phyloP scores from a whole-genome alignment of 768 basidiomycete species.

The Russula griseocarnosa region DNA sequence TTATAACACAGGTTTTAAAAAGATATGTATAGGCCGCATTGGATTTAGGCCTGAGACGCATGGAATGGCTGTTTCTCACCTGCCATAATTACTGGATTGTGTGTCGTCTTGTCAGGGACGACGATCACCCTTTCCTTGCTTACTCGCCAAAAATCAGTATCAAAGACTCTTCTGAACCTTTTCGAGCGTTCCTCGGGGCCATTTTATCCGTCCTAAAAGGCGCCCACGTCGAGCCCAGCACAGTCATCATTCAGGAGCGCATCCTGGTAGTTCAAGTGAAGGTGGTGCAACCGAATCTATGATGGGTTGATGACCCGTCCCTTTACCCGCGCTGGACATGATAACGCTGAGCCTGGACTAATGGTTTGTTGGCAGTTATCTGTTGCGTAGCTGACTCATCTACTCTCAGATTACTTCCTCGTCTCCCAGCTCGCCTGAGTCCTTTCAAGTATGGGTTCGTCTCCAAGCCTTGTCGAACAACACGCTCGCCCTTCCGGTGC shows the following conservation, averaged over 20 bases:
- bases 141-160: background rate
- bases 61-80: slow-evolving; percentile 3
- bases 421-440: background rate
- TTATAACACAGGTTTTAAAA: background rate
- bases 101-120: background rate
- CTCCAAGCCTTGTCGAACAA: background rate
- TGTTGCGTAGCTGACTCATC: background rate
- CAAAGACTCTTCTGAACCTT: background rate
- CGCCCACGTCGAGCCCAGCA: too few relatives aligned
- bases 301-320: background rate
- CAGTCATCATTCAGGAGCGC: background rate
- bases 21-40: background rate
- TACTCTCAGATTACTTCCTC: background rate
- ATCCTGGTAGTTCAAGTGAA: background rate
- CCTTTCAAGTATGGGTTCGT: background rate
- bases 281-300: too few relatives aligned
- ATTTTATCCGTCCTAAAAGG: background rate
- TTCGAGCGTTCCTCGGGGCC: background rate
- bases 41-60: background rate
- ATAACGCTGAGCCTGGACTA: background rate
- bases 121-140: background rate
- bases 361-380: background rate
- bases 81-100: background rate
- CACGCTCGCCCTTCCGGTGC: background rate
- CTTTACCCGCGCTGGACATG: background rate